Evolutionary conservation across 2,329 filamentous ascomycete species (phyloP).

Genomic region (Trichoderma sp.): DNA sequence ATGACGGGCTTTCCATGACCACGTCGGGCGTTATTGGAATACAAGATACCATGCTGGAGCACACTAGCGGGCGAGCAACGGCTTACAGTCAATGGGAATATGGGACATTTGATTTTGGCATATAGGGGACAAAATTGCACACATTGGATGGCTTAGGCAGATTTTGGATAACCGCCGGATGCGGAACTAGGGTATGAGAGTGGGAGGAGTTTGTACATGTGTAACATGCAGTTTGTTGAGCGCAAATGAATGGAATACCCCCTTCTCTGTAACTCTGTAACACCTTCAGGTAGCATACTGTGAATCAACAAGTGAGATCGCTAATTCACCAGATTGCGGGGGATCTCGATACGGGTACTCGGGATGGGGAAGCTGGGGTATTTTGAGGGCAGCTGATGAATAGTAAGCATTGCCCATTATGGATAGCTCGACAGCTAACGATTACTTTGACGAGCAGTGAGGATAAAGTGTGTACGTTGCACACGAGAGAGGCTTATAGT

Average conservation of each 20-base stretch:
- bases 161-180: background rate
- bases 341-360: background rate
- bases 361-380: background rate
- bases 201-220: background rate
- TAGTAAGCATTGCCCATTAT: background rate
- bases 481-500: background rate
- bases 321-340: background rate
- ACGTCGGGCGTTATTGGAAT: slow-evolving; percentile 2
- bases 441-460: background rate
- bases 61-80: background rate
- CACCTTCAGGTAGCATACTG: background rate
- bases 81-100: background rate
- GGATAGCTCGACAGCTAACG: background rate
- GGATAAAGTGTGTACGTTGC: background rate
- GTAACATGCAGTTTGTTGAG: background rate
- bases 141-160: background rate
- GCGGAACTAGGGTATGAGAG: background rate
- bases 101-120: background rate
- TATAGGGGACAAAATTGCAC: background rate
- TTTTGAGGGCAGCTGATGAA: background rate
- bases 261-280: background rate
- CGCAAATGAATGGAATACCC: background rate
- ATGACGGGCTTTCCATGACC: background rate
- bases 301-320: background rate
- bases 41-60: background rate